Evolutionary conservation across 108 stramenopile species (phyloP).

Genomic region (Pseudonitzschia pungens): DNA sequence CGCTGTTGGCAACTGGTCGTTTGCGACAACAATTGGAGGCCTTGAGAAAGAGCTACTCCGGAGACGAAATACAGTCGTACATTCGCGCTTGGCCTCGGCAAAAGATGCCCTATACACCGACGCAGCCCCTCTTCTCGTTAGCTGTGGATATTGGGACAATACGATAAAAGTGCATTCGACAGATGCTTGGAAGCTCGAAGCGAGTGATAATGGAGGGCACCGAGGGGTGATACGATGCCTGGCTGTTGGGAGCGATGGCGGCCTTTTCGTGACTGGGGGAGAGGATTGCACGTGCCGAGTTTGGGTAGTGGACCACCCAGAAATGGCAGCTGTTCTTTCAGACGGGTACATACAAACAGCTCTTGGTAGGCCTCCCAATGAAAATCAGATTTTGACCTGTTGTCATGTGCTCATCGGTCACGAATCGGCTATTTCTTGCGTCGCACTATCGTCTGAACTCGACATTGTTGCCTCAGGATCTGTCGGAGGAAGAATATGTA

Average conservation of each 20-base stretch:
- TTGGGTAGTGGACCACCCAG: constrained; percentile 78
- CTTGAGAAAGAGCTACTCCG: constrained; percentile 43
- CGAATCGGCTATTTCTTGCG: constrained; percentile 59
- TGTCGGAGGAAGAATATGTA: constrained; percentile 60
- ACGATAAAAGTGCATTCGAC: constrained; percentile 68
- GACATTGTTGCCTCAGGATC: constrained; percentile 75
- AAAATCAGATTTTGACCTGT: constrained; percentile 43
- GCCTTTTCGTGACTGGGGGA: constrained; percentile 69
- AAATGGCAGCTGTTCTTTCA: constrained; percentile 60
- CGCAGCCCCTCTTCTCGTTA: constrained; percentile 52
- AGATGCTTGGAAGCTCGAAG: constrained; percentile 50
- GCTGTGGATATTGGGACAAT: constrained; percentile 79
- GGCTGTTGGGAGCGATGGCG: constrained; percentile 60
- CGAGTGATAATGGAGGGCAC: constrained; percentile 63
- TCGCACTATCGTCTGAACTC: constrained; percentile 63
- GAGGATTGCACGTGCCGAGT: constrained; percentile 78
- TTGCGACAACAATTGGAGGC: constrained; percentile 66
- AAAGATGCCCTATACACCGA: constrained; percentile 53
- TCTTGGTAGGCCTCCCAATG: constrained; percentile 33
- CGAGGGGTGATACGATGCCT: constrained; percentile 69
- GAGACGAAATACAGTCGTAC: constrained; percentile 28
- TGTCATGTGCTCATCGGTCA: constrained; percentile 76
- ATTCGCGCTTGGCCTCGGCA: constrained; percentile 24
- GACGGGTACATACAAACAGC: constrained; percentile 75
- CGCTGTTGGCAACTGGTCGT: constrained; percentile 55